Evolutionary conservation across 2,329 filamentous ascomycete genomes (phyloP).

Genomic region (Cadophora malorum): DNA sequence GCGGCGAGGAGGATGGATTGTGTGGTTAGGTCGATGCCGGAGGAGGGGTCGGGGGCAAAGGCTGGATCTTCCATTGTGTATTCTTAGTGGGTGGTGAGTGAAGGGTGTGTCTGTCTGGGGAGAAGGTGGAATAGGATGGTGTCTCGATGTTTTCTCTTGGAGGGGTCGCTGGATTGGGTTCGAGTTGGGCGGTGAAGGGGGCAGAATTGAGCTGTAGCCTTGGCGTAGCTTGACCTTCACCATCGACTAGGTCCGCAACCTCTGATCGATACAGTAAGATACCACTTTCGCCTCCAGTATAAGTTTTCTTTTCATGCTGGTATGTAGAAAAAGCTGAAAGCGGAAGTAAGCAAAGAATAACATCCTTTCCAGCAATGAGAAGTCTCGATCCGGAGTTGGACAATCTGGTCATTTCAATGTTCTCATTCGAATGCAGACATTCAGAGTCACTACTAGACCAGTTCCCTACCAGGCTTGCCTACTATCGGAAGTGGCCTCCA

Average conservation of each 20-base stretch:
- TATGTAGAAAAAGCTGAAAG: too few species aligned
- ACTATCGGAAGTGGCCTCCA: background rate
- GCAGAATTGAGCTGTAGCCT: conserved; percentile 7
- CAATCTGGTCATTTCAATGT: background rate
- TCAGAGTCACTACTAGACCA: background rate
- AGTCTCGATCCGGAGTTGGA: background rate
- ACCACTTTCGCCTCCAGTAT: too few species aligned
- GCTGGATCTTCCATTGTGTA: conserved; percentile 43
- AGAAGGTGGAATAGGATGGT: background rate
- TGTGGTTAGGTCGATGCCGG: conserved; percentile 42
- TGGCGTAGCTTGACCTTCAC: background rate
- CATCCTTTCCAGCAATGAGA: too few species aligned
- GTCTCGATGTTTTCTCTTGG: conserved; percentile 1
- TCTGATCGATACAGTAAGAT: too few species aligned
- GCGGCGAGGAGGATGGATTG: conserved; percentile 71
- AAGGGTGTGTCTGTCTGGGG: background rate
- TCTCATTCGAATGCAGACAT: background rate
- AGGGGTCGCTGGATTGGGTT: conserved; percentile 9
- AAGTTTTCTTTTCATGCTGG: too few species aligned
- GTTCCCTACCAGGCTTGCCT: background rate
- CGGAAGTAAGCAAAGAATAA: too few species aligned
- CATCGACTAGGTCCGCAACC: background rate
- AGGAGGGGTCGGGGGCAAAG: conserved; percentile 30
- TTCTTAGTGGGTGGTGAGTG: background rate
- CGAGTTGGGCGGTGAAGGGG: background rate